Conservation (phyloP, 108 stramenopile genomes). For the Epithemia pelagica region DNA sequence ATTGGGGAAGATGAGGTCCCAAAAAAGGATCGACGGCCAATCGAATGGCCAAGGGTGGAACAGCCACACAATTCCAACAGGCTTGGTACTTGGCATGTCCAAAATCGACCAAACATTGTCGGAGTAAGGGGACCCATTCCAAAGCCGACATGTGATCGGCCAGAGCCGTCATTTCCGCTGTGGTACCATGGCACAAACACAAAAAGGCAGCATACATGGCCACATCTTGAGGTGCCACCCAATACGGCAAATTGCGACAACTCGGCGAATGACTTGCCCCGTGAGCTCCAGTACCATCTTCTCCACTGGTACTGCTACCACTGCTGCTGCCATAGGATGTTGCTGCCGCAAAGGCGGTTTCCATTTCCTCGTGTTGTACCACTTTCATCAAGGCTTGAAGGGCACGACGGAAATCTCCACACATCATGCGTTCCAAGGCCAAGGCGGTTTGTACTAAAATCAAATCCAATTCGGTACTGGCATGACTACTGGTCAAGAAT, state of each 20-base stretch:
- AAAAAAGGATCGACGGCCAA: slow-evolving; percentile 35
- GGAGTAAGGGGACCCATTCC: slow-evolving; percentile 32
- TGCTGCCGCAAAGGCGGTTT: neutral
- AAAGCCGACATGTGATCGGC: slow-evolving; percentile 47
- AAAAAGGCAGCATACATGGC: slow-evolving; percentile 64
- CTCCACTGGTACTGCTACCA: neutral
- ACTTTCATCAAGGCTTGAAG: neutral
- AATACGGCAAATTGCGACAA: slow-evolving; percentile 6
- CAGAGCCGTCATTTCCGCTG: slow-evolving; percentile 35
- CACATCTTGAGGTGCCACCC: slow-evolving; percentile 57
- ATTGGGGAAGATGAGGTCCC: slow-evolving; percentile 25
- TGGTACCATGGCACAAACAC: slow-evolving; percentile 39
- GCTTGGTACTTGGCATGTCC: slow-evolving; percentile 22
- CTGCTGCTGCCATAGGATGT: neutral
- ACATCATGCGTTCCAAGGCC: slow-evolving; percentile 25
- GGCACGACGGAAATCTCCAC: slow-evolving; percentile 16
- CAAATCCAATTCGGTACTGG: slow-evolving; percentile 1
- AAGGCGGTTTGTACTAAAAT: slow-evolving; percentile 15
- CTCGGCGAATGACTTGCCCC: slow-evolving; percentile 19
- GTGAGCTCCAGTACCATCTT: too few species aligned
- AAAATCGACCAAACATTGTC: slow-evolving; percentile 16
- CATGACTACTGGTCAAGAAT: neutral
- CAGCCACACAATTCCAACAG: slow-evolving; percentile 13
- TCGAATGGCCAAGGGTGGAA: neutral
- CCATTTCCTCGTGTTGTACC: neutral